Conservation (phyloP, 768 basidiomycete species). For the Pleurotus ostreatus region DNA sequence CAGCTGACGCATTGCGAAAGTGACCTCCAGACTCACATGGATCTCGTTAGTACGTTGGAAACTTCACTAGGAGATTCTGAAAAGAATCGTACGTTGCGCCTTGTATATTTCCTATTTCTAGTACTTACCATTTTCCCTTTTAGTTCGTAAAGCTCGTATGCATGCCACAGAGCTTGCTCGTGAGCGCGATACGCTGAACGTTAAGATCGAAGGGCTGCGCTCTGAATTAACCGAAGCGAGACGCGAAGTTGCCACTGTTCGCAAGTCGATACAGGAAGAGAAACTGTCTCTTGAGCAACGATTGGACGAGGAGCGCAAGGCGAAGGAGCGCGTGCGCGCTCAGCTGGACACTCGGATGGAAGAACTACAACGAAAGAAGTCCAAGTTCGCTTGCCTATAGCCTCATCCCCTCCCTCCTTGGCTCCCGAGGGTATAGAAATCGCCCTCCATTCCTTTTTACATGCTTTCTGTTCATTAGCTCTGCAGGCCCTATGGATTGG, state of each 20-base stretch:
- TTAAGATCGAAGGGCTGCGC: conserved; percentile 63
- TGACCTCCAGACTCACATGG: conserved; percentile 89
- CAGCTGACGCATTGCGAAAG: conserved; percentile 90
- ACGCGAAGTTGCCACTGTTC: conserved; percentile 72
- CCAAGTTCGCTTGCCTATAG: conserved; percentile 89
- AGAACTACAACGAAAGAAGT: conserved; percentile 80
- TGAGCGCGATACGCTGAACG: conserved; percentile 73
- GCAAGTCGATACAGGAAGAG: conserved; percentile 81
- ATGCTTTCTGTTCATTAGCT: conserved; percentile 7
- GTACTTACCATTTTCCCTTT: conserved; percentile 5
- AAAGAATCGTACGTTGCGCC: conserved; percentile 72
- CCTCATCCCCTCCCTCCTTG: conserved; percentile 12
- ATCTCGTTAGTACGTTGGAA: conserved; percentile 81
- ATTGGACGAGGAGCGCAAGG: conserved; percentile 81
- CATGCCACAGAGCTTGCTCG: conserved; percentile 87
- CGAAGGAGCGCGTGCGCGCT: conserved; percentile 84
- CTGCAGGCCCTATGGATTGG: conserved; percentile 3
- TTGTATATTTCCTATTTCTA: neutral
- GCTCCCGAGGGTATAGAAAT: no score
- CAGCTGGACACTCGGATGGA: conserved; percentile 88
- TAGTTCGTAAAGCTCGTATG: conserved; percentile 91
- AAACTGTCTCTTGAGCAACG: conserved; percentile 82
- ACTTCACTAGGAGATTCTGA: conserved; percentile 87
- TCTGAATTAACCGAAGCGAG: conserved; percentile 74
- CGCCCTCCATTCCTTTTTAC: conserved; percentile 14